Evolutionary conservation across 2,329 filamentous ascomycete species (phyloP).

Genomic region (Diaporthe helianthi): DNA sequence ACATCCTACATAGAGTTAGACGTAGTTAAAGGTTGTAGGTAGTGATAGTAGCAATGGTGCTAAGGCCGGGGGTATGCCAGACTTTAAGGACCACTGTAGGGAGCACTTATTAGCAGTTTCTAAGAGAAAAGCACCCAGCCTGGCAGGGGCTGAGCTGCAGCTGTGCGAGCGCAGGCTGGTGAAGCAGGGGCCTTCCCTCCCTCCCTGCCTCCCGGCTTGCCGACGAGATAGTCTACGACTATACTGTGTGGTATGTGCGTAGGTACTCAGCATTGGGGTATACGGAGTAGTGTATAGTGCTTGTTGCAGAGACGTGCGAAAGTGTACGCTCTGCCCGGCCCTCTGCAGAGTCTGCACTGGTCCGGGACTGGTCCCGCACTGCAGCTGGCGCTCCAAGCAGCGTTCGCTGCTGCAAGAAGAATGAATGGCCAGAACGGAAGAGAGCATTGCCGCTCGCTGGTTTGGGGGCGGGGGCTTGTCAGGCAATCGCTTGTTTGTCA

Average conservation of each 20-base stretch:
- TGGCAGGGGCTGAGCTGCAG: conserved; percentile 3
- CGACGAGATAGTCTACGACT: neutral
- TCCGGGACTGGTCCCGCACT: neutral
- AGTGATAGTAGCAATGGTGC: too few species aligned
- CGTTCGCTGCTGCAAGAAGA: neutral
- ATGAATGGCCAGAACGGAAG: neutral
- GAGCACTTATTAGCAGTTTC: neutral
- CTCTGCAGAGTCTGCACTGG: neutral
- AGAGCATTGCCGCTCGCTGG: conserved; percentile 11
- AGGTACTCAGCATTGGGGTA: neutral
- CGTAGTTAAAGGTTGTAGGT: too few species aligned
- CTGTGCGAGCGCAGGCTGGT: conserved; percentile 9
- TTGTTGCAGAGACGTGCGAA: neutral
- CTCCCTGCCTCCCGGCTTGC: neutral
- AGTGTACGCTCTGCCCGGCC: conserved; percentile 1
- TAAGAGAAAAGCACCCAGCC: conserved; percentile 3
- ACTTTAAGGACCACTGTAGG: too few species aligned
- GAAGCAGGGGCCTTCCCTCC: conserved; percentile 10
- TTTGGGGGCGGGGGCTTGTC: conserved; percentile 6
- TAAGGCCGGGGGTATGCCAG: too few species aligned
- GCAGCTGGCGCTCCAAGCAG: neutral
- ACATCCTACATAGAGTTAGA: too few species aligned
- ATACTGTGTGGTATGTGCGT: too few species aligned
- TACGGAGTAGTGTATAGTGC: neutral
- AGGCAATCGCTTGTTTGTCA: conserved; percentile 8